Evolutionary conservation across 495 filamentous ascomycete genomes (phyloP), one percentile per base, ranked within the genome.

Genomic region (Parachaetomium inaequale): DNA sequence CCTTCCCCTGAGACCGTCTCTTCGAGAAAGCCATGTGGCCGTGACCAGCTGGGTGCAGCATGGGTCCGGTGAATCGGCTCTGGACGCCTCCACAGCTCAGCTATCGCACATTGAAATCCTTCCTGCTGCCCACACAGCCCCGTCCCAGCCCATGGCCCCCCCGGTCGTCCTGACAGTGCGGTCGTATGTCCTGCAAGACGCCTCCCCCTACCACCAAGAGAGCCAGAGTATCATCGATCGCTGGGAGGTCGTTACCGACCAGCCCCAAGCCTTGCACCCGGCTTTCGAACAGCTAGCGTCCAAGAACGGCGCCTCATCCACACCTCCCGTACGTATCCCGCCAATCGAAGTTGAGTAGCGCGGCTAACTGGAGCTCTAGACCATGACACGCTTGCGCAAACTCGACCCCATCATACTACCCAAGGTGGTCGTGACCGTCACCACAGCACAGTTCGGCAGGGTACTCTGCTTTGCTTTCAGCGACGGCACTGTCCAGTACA

Each of bases 401-500:
- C 73, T 89, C 12, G 85, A 87, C 2, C 82, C 90, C 29, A 80
- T 89, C 8, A 69, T 82, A 4, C 75, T 87, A 19, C 81, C 87
- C 50, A 90, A 87, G 62, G 76, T 88, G 53, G 72, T 92, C n/a
- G 69, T 93, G n/a, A 82, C 82, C 0, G 76, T 92, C 15, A 81
- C 86, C 42, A 73, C 84, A 8, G 75, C 88, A 15, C 86, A 89
- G 68, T 82, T 86, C 46, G 85, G 86, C 42, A 89, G 82, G 54
- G 78, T 87, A 10, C 63, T 95, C 3, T 87, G 85, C 47, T 75
- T 95, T 55, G 80, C 80, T 12, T 87, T 87, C 55, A 88, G 87
- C 64, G 91, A 94, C 66, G 89, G 91, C 17, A 87, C 87, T 0
- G 78, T 93, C 29, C 82, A 91, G 54, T 90, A 92, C 70, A 85